Evolutionary conservation across 1,284 basidiomycete genomes (phyloP).

Genomic region (Papiliotrema fonsecae): DNA sequence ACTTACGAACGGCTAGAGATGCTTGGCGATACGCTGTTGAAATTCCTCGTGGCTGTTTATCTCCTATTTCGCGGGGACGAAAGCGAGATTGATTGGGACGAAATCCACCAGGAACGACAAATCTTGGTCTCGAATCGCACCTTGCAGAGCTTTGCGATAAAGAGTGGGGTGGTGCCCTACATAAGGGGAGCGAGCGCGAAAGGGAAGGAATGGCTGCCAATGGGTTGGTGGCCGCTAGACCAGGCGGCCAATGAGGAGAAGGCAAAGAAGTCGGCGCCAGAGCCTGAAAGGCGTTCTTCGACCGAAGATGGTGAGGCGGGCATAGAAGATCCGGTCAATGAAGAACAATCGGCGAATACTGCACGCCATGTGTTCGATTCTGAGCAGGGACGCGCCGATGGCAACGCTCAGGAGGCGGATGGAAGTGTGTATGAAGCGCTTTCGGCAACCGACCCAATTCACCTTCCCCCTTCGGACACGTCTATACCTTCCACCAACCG

Average conservation of each 20-base stretch:
- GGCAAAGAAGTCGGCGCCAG: not conserved
- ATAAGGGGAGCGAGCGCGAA: slow-evolving; percentile 19
- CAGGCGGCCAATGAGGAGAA: not conserved
- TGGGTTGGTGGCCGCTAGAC: slow-evolving; percentile 18
- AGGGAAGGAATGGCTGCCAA: slow-evolving; percentile 25
- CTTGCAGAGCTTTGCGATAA: slow-evolving; percentile 14
- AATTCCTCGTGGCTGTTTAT: slow-evolving; percentile 25
- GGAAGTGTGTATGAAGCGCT: too few species aligned
- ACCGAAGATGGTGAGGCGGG: not conserved
- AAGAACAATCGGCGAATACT: too few species aligned
- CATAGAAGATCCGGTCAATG: too few species aligned
- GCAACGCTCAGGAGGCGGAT: too few species aligned
- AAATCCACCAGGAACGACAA: slow-evolving; percentile 19
- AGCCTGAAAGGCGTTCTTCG: too few species aligned
- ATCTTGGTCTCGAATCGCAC: slow-evolving; percentile 27
- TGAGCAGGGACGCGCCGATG: too few species aligned
- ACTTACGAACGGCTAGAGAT: slow-evolving; percentile 40
- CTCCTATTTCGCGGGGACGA: slow-evolving; percentile 5
- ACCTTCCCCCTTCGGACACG: too few species aligned
- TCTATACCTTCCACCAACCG: too few species aligned
- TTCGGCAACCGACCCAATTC: too few species aligned
- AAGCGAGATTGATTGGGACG: slow-evolving; percentile 6
- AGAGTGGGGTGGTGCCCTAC: slow-evolving; percentile 27
- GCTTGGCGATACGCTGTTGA: slow-evolving; percentile 40
- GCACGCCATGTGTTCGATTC: too few species aligned